Evolutionary conservation across 2,329 filamentous ascomycete species (phyloP), one percentile per base, ranked within the genome.

Genomic region (Talaromyces atroroseus): DNA sequence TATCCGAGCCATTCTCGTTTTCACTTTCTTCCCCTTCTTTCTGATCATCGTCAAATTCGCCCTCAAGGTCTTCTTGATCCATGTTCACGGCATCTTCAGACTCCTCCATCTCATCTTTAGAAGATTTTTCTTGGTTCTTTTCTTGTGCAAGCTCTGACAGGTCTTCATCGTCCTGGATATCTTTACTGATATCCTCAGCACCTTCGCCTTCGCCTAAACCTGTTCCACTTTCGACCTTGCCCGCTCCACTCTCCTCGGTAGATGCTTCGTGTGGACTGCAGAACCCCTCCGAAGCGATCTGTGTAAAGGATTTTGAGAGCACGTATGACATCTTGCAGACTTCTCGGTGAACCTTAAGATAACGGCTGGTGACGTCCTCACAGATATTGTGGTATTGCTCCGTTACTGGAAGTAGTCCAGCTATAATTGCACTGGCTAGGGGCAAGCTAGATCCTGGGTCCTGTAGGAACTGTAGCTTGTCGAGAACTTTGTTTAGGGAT

Each of bases 111-210:
- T 77, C 73, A 7, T 74, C 72, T 40, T 59, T 54, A 14, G 68
- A 68, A 7, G 71, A 65, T 48, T 88, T 73, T 47, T 80, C 82
- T 59, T 85, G 81, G 59, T 89, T 87, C 44, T 85, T 82, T 65
- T 96, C 88, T 69, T 96, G 90, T 0, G 94, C 92, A 46, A 99
- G 78, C 63, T 99, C 94, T 0, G 89, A 85, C 4, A 99, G 76
- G 68, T 99, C 92, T 70, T 99, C 94, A 59, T 99, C 92, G 16
- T 92, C 87, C 61, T 89, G 85, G 48, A 99, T 88, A 66, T 99
- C 94, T 69, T 99, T 97, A 73, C 92, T 97, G 62, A 99, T 97
- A 71, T 99, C 92, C 68, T 99, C 92, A 4, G 88, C 92, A 18
- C 92, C 95, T 71, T 96, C 89, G 11, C 94, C 95, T 47, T 96